Evolutionary conservation across 768 basidiomycete genomes (phyloP).

Genomic region (Hygrocybe coccinea): DNA sequence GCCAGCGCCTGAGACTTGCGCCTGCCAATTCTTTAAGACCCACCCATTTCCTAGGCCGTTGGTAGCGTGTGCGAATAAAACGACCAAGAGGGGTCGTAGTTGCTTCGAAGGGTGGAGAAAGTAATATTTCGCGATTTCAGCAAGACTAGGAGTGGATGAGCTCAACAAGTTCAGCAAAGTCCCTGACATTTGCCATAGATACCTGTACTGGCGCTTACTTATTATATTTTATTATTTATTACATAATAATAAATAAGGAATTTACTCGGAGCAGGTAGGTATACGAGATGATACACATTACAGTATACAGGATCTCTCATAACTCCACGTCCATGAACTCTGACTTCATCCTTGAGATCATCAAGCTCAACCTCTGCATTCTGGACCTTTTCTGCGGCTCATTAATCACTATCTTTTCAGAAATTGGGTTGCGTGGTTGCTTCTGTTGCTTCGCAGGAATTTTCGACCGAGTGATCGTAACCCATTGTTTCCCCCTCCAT

Average conservation of each 20-base stretch:
- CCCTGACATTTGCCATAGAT: constrained; percentile 62
- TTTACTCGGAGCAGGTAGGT: no score
- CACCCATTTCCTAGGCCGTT: constrained; percentile 79
- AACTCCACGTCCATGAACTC: constrained; percentile 4
- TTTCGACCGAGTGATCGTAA: constrained; percentile 1
- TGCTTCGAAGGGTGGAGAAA: constrained; percentile 88
- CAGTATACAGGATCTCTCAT: not conserved
- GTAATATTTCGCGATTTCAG: constrained; percentile 87
- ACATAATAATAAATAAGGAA: no score
- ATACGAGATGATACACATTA: no score
- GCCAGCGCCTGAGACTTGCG: constrained; percentile 52
- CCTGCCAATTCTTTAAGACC: constrained; percentile 54
- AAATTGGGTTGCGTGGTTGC: not conserved
- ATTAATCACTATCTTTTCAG: not conserved
- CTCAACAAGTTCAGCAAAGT: constrained; percentile 77
- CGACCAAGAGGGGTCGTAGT: constrained; percentile 80
- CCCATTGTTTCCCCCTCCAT: constrained; percentile 3
- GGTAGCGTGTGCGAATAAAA: constrained; percentile 87
- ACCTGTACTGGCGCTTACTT: no score
- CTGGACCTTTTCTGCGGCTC: constrained; percentile 2
- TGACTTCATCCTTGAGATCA: constrained; percentile 3
- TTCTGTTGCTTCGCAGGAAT: not conserved
- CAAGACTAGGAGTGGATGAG: constrained; percentile 82
- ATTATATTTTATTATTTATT: no score
- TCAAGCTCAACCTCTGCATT: constrained; percentile 1